Evolutionary conservation across 805 yeast genomes (phyloP).

Genomic region (Myxozyma melibiosi): DNA sequence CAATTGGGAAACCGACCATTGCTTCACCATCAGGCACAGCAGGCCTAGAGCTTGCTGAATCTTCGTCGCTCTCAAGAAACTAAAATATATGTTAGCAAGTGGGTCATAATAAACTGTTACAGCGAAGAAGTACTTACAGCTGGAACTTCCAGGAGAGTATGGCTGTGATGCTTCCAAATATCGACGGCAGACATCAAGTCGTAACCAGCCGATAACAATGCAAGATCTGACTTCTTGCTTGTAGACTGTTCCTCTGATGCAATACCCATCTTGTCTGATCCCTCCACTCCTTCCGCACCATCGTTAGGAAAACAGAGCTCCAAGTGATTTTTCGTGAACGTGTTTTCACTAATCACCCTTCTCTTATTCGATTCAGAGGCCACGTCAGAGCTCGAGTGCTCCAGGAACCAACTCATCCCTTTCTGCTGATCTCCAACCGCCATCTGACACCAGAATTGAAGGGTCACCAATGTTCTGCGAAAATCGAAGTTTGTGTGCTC

Average conservation of each 20-base stretch:
- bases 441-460: constrained; percentile 38
- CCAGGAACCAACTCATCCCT: constrained; percentile 28
- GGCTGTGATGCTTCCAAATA: constrained; percentile 14
- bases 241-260: not conserved
- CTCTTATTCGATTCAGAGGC: not conserved
- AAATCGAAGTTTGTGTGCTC: constrained; percentile 36
- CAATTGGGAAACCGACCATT: constrained; percentile 14
- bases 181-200: constrained; percentile 21
- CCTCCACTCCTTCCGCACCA: not conserved
- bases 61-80: constrained; percentile 19
- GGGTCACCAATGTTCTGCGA: constrained; percentile 22
- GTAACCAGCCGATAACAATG: not conserved
- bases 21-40: not conserved
- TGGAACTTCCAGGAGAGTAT: constrained; percentile 22
- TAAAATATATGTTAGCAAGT: not conserved
- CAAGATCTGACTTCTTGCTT: not conserved
- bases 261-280: not conserved
- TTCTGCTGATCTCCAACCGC: constrained; percentile 33
- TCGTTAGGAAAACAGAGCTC: constrained; percentile 2
- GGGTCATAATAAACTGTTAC: not conserved
- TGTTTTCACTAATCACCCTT: constrained; percentile 25
- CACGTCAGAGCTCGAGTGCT: not conserved
- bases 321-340: constrained; percentile 9
- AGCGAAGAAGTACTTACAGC: constrained; percentile 10
- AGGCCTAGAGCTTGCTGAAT: not conserved